phyloP scores from a whole-genome alignment of 805 yeast species.

The Cyberlindnera sargentensis region DNA sequence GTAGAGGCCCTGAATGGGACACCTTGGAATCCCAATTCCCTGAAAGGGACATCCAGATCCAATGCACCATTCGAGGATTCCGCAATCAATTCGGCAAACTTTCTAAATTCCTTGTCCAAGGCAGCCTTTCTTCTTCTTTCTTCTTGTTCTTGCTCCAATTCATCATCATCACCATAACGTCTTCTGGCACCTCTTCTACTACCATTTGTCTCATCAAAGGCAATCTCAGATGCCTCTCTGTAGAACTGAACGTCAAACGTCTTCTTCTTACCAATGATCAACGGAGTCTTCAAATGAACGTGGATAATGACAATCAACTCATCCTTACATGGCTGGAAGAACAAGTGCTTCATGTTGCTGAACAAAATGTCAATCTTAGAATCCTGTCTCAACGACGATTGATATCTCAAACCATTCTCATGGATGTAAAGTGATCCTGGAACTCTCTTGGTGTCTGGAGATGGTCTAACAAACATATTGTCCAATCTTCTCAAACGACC shows the following conservation, averaged over 20 bases:
- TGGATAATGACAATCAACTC: conserved; percentile 90
- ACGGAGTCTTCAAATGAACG: conserved; percentile 85
- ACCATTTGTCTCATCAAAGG: conserved; percentile 95
- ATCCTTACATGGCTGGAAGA: conserved; percentile 94
- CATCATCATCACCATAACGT: conserved; percentile 97
- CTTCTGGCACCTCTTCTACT: conserved; percentile 54
- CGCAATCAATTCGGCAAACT: conserved; percentile 84
- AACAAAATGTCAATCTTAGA: conserved; percentile 84
- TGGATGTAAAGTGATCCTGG: conserved; percentile 90
- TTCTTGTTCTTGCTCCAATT: conserved; percentile 96
- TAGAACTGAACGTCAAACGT: conserved; percentile 94
- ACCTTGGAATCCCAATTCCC: conserved; percentile 96
- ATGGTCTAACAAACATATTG: conserved; percentile 86
- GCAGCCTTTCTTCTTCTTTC: conserved; percentile 89
- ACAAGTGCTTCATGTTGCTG: conserved; percentile 84
- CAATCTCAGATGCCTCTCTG: conserved; percentile 93
- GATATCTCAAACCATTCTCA: conserved; percentile 93
- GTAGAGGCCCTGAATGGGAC: conserved; percentile 95
- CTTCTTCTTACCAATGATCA: conserved; percentile 93
- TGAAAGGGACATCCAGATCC: conserved; percentile 89
- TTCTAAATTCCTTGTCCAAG: conserved; percentile 85
- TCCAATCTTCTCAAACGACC: conserved; percentile 85
- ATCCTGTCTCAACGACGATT: conserved; percentile 76
- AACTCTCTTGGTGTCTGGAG: conserved; percentile 93
- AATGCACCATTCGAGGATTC: conserved; percentile 79